Conservation (phyloP, 2,329 filamentous ascomycete genomes). For the Ceratocystis alfenasii region DNA sequence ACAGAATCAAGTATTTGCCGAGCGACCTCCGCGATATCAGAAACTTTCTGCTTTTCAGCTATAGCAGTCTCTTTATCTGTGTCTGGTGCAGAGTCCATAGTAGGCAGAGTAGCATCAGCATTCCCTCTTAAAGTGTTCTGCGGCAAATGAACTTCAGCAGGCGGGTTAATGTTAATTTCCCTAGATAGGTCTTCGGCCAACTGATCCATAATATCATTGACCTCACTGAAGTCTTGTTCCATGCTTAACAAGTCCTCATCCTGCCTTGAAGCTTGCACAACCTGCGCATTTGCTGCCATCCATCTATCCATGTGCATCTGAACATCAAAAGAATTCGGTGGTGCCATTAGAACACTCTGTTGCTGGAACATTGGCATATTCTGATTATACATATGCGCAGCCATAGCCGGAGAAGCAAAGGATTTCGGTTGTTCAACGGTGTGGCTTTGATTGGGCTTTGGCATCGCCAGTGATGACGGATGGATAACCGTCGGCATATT, state of each 20-base stretch:
- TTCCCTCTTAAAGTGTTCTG: conserved; percentile 17
- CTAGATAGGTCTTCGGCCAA: conserved; percentile 32
- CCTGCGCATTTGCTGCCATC: conserved; percentile 30
- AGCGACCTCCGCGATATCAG: conserved; percentile 33
- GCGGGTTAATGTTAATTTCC: conserved; percentile 14
- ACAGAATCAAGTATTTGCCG: conserved; percentile 35
- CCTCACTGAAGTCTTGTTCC: conserved; percentile 29
- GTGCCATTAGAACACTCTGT: conserved; percentile 24
- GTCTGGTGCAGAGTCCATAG: conserved; percentile 22
- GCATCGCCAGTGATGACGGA: neutral
- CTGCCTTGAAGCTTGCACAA: neutral
- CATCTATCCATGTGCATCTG: conserved; percentile 34
- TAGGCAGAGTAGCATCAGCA: conserved; percentile 20
- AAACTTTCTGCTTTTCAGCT: conserved; percentile 27
- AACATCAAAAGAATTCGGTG: conserved; percentile 26
- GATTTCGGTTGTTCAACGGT: neutral
- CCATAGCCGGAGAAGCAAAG: conserved; percentile 15
- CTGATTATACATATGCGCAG: conserved; percentile 14
- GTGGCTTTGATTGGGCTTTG: neutral
- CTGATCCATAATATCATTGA: conserved; percentile 35
- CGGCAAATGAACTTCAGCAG: neutral
- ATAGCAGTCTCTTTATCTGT: conserved; percentile 23
- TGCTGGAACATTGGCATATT: conserved; percentile 22
- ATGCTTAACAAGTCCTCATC: neutral
- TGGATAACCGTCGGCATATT: neutral